Evolutionary conservation across 345 rosid species (phyloP).

Genomic region (Citrus inodora): DNA sequence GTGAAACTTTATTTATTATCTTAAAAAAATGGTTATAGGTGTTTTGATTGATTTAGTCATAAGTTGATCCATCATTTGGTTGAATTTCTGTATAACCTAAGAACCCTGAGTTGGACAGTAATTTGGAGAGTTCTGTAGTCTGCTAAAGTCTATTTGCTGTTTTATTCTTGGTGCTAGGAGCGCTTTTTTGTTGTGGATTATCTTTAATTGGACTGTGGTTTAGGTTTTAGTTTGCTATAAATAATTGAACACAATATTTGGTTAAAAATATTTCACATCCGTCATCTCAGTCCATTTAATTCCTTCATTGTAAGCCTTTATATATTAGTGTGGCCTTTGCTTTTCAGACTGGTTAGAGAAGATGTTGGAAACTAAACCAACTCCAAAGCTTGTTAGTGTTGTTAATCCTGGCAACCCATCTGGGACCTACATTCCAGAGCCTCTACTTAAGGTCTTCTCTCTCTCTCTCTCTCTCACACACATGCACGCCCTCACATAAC

Average conservation of each 20-base stretch:
- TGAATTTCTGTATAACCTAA: not conserved
- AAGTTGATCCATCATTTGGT: not conserved
- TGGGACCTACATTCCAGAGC: slow-evolving; percentile 86
- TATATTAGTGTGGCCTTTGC: slow-evolving; percentile 14
- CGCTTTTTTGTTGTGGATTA: not conserved
- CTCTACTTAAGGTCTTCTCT: slow-evolving; percentile 68
- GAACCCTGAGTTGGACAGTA: not conserved
- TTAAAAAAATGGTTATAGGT: not conserved
- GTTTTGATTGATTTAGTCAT: not conserved
- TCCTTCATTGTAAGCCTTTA: not conserved
- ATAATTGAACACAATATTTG: not conserved
- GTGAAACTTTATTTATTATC: not conserved
- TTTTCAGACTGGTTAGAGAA: slow-evolving; percentile 82
- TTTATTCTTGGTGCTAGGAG: not conserved
- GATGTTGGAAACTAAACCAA: slow-evolving; percentile 63
- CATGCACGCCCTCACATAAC: not conserved
- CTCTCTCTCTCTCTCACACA: slow-evolving; percentile 9
- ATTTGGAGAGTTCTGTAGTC: not conserved
- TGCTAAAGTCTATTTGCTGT: not conserved
- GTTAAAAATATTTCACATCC: not conserved
- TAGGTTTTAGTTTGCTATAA: not conserved
- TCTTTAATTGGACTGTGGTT: not conserved
- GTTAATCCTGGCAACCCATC: slow-evolving; percentile 97
- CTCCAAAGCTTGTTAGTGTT: slow-evolving; percentile 87
- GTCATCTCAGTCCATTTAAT: not conserved